A percentile compares a stretch with the other conserved stretches of the same genome.
phyloP scores from a whole-genome alignment of 2,329 filamentous ascomycete genomes.

The Moelleriella libera region DNA sequence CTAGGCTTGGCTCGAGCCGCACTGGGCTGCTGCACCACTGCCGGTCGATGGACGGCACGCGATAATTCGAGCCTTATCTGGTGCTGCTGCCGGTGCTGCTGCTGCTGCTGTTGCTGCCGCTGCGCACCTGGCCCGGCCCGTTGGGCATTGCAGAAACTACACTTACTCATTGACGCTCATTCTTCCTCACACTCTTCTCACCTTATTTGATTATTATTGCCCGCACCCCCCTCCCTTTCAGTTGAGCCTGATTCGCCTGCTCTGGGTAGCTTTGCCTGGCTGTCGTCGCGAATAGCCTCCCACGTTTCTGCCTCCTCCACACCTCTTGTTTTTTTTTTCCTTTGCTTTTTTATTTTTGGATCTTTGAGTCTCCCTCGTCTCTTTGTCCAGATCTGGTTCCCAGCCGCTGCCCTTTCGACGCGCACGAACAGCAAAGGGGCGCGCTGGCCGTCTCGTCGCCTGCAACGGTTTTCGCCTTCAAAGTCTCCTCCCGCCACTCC shows the following conservation, averaged over 20 bases:
- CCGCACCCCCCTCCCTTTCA: background rate
- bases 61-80: too few relatives aligned
- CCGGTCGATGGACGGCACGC: too few relatives aligned
- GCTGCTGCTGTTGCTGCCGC: background rate
- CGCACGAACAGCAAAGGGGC: conserved; percentile 1
- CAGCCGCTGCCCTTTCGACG: background rate
- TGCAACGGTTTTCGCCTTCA: background rate
- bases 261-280: background rate
- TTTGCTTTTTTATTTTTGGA: background rate
- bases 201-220: background rate
- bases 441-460: background rate
- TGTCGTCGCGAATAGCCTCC: conserved; percentile 5
- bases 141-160: background rate
- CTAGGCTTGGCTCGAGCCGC: background rate
- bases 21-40: background rate
- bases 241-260: background rate
- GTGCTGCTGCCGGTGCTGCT: too few relatives aligned
- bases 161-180: background rate
- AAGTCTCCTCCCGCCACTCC: background rate
- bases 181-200: background rate
- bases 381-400: background rate
- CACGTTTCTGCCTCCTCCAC: conserved; percentile 1
- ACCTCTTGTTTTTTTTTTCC: background rate
- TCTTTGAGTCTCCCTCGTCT: background rate
- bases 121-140: background rate